phyloP scores from a whole-genome alignment of 2,329 filamentous ascomycete species.

The Drechmeria coniospora region DNA sequence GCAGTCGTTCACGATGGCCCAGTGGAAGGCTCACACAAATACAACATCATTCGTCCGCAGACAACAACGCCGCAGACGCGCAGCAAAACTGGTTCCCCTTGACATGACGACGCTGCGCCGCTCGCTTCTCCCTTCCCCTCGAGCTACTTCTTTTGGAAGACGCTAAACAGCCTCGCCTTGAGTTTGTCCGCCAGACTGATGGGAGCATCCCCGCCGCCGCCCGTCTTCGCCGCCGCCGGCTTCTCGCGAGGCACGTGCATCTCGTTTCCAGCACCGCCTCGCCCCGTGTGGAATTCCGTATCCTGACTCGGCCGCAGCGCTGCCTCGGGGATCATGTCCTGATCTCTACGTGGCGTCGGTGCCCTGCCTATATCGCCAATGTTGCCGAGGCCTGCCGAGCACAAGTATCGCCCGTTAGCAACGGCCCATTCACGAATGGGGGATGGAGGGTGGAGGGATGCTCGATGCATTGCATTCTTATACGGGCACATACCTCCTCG shows the following conservation, averaged over 20 bases:
- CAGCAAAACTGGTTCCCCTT: neutral
- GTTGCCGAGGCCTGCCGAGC: slow-evolving; percentile 36
- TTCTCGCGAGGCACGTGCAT: slow-evolving; percentile 20
- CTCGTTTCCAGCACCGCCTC: slow-evolving; percentile 45
- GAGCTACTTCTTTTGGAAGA: slow-evolving; percentile 25
- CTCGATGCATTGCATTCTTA: too few species aligned
- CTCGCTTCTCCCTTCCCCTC: neutral
- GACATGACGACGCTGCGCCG: neutral
- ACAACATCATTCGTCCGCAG: too few species aligned
- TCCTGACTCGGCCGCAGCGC: slow-evolving; percentile 34
- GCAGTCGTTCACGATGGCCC: too few species aligned
- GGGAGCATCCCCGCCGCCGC: slow-evolving; percentile 12
- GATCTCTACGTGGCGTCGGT: slow-evolving; percentile 27
- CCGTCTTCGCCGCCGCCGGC: slow-evolving; percentile 13
- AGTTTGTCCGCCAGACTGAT: slow-evolving; percentile 39
- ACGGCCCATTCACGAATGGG: too few species aligned
- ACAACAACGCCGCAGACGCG: neutral
- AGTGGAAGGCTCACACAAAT: too few species aligned
- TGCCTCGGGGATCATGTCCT: slow-evolving; percentile 35
- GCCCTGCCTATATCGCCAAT: slow-evolving; percentile 33
- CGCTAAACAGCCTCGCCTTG: slow-evolving; percentile 37
- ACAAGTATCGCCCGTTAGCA: slow-evolving; percentile 1
- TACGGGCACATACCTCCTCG: slow-evolving; percentile 43
- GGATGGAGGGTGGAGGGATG: too few species aligned
- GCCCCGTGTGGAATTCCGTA: slow-evolving; percentile 40